phyloP scores from a whole-genome alignment of 2,329 filamentous ascomycete genomes.

The Trichoderma koningiopsis region DNA sequence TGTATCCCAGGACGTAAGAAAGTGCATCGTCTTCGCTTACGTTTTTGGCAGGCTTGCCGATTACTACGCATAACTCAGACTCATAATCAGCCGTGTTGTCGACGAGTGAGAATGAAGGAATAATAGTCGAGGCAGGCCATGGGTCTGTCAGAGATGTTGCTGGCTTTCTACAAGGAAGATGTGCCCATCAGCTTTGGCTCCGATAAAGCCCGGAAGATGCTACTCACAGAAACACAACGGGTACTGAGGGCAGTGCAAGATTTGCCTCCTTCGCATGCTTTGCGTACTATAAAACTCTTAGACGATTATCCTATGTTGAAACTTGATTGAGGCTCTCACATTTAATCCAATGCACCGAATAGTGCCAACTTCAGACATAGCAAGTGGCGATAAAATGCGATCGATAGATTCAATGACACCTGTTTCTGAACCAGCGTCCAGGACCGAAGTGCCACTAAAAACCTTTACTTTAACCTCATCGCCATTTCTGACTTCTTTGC shows the following conservation, averaged over 20 bases:
- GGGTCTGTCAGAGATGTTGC: neutral
- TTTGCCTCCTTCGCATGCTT: neutral
- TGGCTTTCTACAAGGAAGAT: neutral
- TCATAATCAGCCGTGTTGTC: constrained; percentile 9
- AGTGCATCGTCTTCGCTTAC: neutral
- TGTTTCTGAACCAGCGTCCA: neutral
- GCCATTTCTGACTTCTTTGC: neutral
- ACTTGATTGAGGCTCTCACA: neutral
- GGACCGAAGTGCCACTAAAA: neutral
- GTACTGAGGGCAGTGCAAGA: neutral
- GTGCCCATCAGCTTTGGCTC: neutral
- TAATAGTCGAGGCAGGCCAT: neutral
- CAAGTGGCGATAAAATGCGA: neutral
- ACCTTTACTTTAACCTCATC: neutral
- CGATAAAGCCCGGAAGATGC: too few species aligned
- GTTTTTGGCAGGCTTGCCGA: constrained; percentile 5
- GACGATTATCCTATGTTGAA: too few species aligned
- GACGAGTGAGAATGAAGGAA: neutral
- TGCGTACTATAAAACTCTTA: neutral
- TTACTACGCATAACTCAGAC: neutral
- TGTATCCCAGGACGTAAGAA: constrained; percentile 2
- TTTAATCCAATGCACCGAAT: constrained; percentile 2
- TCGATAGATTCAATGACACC: neutral
- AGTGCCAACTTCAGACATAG: neutral
- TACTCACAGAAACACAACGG: neutral